Conservation (phyloP, 179 eudicot genomes). For the Heliamphora pulchella region DNA sequence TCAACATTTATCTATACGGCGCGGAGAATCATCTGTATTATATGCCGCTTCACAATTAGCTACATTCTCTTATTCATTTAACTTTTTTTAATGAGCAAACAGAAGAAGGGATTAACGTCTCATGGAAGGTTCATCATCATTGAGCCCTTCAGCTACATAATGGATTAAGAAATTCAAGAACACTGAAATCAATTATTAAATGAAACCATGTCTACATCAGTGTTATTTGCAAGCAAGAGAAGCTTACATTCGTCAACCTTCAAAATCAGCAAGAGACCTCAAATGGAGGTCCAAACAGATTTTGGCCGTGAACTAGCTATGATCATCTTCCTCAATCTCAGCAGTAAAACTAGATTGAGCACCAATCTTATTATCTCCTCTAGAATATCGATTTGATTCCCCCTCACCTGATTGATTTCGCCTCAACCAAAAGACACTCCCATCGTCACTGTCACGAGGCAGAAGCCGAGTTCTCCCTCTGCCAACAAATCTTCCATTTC, state of each 20-base stretch:
- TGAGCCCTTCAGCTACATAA: neutral
- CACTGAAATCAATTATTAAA: neutral
- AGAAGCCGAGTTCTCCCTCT: constrained; percentile 17
- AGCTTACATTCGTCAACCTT: constrained; percentile 5
- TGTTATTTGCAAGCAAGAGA: constrained; percentile 12
- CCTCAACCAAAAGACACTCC: constrained; percentile 15
- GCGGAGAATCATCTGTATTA: no score
- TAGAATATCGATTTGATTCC: constrained; percentile 10
- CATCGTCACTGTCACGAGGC: constrained; percentile 18
- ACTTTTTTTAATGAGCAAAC: no score
- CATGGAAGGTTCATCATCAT: neutral
- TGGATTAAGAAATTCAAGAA: neutral
- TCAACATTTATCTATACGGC: no score
- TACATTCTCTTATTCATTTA: no score
- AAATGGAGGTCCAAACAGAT: neutral
- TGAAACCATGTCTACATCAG: neutral
- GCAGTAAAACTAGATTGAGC: neutral
- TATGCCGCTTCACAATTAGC: no score
- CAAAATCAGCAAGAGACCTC: constrained; percentile 3
- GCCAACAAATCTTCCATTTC: constrained; percentile 27
- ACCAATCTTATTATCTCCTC: neutral
- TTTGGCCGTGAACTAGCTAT: constrained; percentile 7
- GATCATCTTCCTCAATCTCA: neutral
- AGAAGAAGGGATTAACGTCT: no score
- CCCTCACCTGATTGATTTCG: constrained; percentile 21